Conservation (phyloP, 768 basidiomycete species). For the Lenzites betulinus region DNA sequence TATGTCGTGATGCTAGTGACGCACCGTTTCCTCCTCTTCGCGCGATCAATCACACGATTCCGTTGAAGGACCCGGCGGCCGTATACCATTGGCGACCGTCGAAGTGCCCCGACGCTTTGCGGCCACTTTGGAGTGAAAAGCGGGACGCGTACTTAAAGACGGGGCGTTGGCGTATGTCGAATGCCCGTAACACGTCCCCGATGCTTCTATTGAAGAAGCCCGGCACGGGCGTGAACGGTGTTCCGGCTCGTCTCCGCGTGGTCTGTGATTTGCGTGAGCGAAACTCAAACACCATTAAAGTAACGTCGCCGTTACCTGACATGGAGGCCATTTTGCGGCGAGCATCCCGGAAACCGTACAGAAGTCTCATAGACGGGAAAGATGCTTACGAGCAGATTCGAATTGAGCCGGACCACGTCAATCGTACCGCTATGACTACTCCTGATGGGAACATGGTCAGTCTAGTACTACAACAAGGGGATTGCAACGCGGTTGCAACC, state of each 20-base stretch:
- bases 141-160: constrained; percentile 32
- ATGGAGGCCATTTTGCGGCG: too few species aligned
- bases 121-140: constrained; percentile 32
- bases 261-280: constrained; percentile 19
- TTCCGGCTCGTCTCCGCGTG: constrained; percentile 9
- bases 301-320: too few species aligned
- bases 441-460: constrained; percentile 31
- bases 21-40: constrained; percentile 28
- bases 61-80: constrained; percentile 34
- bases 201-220: constrained; percentile 38
- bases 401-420: constrained; percentile 33
- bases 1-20: constrained; percentile 12
- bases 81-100: constrained; percentile 38
- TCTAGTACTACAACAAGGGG: too few species aligned
- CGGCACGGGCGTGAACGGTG: constrained; percentile 4
- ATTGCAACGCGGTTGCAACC: too few species aligned
- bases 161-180: too few species aligned
- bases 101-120: constrained; percentile 38
- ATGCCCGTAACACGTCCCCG: constrained; percentile 32
- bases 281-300: constrained; percentile 30
- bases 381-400: constrained; percentile 33
- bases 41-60: too few species aligned
- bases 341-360: too few species aligned
- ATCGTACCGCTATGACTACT: constrained; percentile 34
- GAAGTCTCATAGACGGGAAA: too few species aligned